Percentiles rank a stretch among this genome's conserved stretches.
These are phyloP conservation scores for Dendrobium chrysotoxum DNA, from an alignment of 106 monocot genomes.

Conservation along the genomic window DNA sequence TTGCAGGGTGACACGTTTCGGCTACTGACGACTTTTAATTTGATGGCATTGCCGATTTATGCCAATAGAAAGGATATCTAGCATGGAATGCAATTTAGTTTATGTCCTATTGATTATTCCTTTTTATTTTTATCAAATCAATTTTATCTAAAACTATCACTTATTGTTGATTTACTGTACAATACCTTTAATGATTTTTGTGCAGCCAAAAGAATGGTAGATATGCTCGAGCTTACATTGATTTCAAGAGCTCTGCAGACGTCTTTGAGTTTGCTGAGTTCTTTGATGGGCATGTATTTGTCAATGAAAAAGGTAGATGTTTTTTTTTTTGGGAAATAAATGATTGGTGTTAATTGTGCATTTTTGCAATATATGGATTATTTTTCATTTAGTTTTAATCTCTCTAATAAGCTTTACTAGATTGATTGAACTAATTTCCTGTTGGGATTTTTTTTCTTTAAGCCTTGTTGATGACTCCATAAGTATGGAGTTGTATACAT, in stretches of 20 bases:
- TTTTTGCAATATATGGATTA: neutral
- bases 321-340: too few species aligned
- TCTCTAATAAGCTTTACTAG: neutral
- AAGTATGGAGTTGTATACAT: neutral
- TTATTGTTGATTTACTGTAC: neutral
- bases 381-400: neutral
- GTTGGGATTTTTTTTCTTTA: neutral
- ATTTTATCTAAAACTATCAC: neutral
- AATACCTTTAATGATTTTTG: neutral
- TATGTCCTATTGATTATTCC: neutral
- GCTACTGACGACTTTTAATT: neutral
- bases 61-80: neutral
- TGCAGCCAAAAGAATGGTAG: constrained; percentile 70
- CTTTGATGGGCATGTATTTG: constrained; percentile 82
- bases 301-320: constrained; percentile 79
- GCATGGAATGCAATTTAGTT: neutral
- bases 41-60: neutral
- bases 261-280: constrained; percentile 86
- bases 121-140: neutral
- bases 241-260: constrained; percentile 64
- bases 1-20: neutral
- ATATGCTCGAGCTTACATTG: constrained; percentile 64
- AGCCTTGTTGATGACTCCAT: neutral
- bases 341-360: neutral
- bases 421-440: neutral